Evolutionary conservation across 352 stramenopile genomes (phyloP), one percentile per base, ranked within the genome.

Genomic region (Globisporangium rhizosaccharum): DNA sequence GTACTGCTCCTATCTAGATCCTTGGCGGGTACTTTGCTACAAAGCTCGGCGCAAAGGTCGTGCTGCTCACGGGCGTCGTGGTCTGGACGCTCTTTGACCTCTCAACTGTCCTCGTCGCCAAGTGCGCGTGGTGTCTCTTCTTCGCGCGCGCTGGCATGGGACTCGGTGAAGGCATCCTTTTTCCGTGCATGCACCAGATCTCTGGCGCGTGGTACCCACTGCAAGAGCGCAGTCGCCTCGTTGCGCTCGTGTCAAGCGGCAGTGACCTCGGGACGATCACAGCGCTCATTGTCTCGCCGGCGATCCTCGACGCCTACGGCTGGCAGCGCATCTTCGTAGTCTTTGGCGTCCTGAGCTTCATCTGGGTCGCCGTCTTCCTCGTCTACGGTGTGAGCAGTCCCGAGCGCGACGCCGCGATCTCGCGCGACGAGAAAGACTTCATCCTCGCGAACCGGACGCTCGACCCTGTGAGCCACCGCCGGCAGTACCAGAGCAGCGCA

Each of bases 161-260:
- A 1, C 72, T 95, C 30, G 86, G 86, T 53, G 86, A 95, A 54
- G 86, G 86, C 37, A 92, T 95, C 48, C 63, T 95, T 37, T 95
- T 95, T 53, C 86, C 86, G 33, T 95, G 84, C 53, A 92, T 95
- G 86, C 84, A 95, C 54, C 82, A 92, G 70, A 82, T 95, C 62
- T 71, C 81, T n/a, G 76, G 79, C 30, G 76, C 84, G 23, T 94
- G 82, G 84, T 95, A 93, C 56, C 86, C 86, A 9, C 59, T 90
- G 17, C 80, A 90, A 45, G 83, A 93, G 57, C 78, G 84, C 51
- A 94, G 82, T 70, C 84, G 80, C 1, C 76, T 95, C 42, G 85
- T 92, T 20, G 66, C 84, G 20, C 66, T 92, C 26, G 82, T 95
- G 25, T 82, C 80, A 37, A 88, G 82, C 56, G 86, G 86, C 14